Conservation (phyloP, 805 yeast species). For the Ogataea salicorniae region DNA sequence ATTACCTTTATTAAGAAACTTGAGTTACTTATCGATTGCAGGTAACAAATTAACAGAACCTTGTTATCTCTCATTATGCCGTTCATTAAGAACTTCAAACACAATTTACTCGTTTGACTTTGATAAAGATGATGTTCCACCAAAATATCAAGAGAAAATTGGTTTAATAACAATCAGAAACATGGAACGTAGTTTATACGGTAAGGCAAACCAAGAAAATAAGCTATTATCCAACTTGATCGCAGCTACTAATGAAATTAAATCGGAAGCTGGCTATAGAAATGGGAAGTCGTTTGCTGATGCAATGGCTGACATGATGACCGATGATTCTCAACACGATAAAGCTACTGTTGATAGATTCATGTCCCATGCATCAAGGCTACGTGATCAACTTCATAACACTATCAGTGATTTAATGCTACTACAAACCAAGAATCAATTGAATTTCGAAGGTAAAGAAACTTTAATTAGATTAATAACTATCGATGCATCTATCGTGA, state of each 20-base stretch:
- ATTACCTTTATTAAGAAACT: conserved; percentile 58
- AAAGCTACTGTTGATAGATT: conserved; percentile 19
- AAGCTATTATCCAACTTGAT: not conserved
- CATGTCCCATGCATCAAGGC: conserved; percentile 35
- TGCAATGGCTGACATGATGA: conserved; percentile 18
- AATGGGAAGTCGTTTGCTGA: conserved; percentile 18
- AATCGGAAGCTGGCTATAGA: not conserved
- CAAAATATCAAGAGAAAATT: conserved; percentile 59
- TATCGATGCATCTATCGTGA: conserved; percentile 63
- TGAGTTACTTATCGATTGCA: conserved; percentile 63
- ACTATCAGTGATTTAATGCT: conserved; percentile 54
- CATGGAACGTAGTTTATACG: conserved; percentile 55
- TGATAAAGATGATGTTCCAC: conserved; percentile 58
- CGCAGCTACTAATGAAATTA: not conserved
- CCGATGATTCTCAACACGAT: conserved; percentile 9
- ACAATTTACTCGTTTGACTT: conserved; percentile 65
- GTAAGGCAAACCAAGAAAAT: conserved; percentile 1
- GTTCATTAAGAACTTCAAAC: conserved; percentile 61
- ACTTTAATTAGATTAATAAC: conserved; percentile 62
- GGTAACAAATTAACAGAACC: conserved; percentile 61
- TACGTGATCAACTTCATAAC: conserved; percentile 39
- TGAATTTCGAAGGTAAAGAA: conserved; percentile 70
- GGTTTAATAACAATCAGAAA: conserved; percentile 80
- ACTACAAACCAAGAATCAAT: conserved; percentile 48
- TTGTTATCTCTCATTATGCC: conserved; percentile 59